These are phyloP conservation scores for Malassezia japonica DNA, from an alignment of 1,284 basidiomycete species.

Conservation along the genomic window DNA sequence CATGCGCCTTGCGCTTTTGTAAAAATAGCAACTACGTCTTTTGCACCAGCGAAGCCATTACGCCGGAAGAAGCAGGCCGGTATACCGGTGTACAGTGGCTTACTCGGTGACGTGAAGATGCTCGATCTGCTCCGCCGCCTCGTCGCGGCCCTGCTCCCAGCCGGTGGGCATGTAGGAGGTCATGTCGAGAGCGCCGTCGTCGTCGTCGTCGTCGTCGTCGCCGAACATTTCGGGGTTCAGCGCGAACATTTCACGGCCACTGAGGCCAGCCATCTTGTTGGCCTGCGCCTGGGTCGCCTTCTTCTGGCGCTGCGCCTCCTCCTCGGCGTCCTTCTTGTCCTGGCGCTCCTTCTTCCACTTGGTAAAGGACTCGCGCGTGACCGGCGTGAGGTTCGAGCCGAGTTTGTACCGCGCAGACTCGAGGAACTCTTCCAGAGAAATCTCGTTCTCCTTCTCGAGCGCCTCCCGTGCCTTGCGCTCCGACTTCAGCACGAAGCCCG, in stretches of 20 bases:
- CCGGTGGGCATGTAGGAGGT: constrained; percentile 33
- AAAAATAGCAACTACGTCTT: too few relatives aligned
- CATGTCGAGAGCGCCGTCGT: constrained; percentile 49
- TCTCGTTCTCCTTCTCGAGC: constrained; percentile 69
- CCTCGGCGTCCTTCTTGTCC: constrained; percentile 62
- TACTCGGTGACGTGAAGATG: not conserved
- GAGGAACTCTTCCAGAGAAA: constrained; percentile 91
- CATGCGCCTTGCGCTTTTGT: not conserved
- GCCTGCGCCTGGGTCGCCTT: constrained; percentile 75
- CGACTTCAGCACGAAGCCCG: constrained; percentile 73
- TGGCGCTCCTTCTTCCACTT: constrained; percentile 68
- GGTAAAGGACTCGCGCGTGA: constrained; percentile 86
- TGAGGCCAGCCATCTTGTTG: constrained; percentile 87
- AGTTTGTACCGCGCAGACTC: constrained; percentile 86
- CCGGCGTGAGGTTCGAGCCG: constrained; percentile 67
- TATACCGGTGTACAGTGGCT: not conserved
- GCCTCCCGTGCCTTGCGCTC: constrained; percentile 58
- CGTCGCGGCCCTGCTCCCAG: constrained; percentile 39
- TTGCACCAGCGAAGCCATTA: too few relatives aligned
- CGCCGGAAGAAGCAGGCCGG: too few relatives aligned
- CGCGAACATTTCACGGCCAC: constrained; percentile 80
- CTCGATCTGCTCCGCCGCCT: constrained; percentile 14
- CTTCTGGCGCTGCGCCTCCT: constrained; percentile 77
- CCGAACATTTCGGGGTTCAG: constrained; percentile 93
- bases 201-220: constrained; percentile 58